Evolutionary conservation across 2,329 filamentous ascomycete genomes (phyloP), one percentile per base, ranked within the genome.

Genomic region (Pseudocercospora pini-densiflorae): DNA sequence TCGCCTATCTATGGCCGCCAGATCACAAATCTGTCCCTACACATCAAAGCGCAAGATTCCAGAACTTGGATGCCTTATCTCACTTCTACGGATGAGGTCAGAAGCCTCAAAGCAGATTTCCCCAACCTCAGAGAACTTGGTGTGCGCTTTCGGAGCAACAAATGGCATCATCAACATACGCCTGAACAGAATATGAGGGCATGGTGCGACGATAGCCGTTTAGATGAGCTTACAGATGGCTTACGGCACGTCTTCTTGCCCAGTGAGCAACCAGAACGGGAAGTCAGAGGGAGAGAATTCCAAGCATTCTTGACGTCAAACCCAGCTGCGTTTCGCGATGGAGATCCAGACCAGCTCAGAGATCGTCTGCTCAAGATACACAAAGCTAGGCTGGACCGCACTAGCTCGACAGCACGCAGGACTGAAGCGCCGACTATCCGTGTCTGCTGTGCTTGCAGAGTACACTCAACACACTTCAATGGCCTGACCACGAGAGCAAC

Each of bases 11-110:
- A 67, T 14, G 65, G 71, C 1, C 63, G 63, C 0, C 69, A 70
- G 47, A 72, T 76, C 33, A 68, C 70, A 1, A 70, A 69, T 49
- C 55, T 79, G 21, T 72, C 67, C 27, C 68, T 79, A 19, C 74
- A 77, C 29, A 72, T 79, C 62, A 75, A 76, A 66, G 70, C 74
- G 29, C 65, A 66, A 27, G 78, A 79, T 57, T 75, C 74, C 21
- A 70, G 76, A n/a, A 68, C 78, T 5, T 79, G 78, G 78, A 79
- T 78, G 68, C 71, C 72, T 3, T 79, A 79, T 63, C 68, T 79
- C 24, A 78, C 74, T 7, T 74, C 71, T 27, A 71, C 72, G 5
- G 73, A 76, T 36, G 54, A 61, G 8, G 60, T 66, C 5, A 67
- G 77, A 40, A 77, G 76, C 59, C 69, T 79, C 16, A 71, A 72